Evolutionary conservation across 192 early-diverging fungal species (phyloP), one percentile per base, ranked within the genome.

Genomic region (Backusella psychrophila): DNA sequence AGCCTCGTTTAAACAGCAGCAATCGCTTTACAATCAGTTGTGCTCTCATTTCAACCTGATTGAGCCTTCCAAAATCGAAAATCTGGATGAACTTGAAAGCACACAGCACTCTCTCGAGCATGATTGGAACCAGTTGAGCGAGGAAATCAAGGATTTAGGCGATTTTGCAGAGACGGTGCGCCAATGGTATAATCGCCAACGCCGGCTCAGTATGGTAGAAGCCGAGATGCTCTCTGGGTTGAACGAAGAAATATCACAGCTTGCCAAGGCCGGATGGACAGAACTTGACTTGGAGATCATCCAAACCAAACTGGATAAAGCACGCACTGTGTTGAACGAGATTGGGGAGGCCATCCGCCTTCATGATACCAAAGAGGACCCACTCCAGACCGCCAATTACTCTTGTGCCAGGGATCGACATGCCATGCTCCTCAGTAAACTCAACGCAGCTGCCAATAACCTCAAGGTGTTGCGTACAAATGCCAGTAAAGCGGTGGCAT

Each of bases 151-250:
- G 0, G 65, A 69, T 19, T 33, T 81, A 0, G 72, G 36, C 5
- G 15, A 67, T 1, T 81, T 81, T 63, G 26, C 69, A 6, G 69
- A 77, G 7, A 74, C 65, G 2, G 75, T 81, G 34, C 44, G 53
- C 0, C 75, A 77, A 31, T 81, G 80, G 80, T 81, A 77, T 33
- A 49, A 77, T 29, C 72, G 75, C 33, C 80, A 81, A 56, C 71
- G 75, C 5, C 44, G 72, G 19, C n/a, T 81, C 2, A 74, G 76
- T 23, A 42, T 44, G 34, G 75, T 81, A 6, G 71, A 77, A 19
- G 26, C 52, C 6, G 80, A 72, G 5, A 36, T 67, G 8, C 69
- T 76, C 12, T 36, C 59, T 17, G 70, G 69, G 1, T 42, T 77
- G 12, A 69, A 53, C 35, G 38, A 69, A 36, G 70, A 65, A 15